phyloP scores from a whole-genome alignment of 805 yeast species.

The Kodamaea sagamina region DNA sequence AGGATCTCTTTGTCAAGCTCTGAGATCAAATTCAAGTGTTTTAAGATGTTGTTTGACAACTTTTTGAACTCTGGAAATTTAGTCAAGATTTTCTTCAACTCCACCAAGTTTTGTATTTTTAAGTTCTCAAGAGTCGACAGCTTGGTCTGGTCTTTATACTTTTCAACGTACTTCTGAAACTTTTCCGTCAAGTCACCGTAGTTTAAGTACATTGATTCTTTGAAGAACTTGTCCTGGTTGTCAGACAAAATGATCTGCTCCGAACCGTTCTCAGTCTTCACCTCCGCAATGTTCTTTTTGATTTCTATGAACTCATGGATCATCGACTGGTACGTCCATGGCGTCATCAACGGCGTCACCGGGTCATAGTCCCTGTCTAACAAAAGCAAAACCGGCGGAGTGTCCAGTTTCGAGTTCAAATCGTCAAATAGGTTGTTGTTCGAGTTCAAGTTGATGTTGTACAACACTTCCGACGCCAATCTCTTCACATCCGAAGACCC shows the following conservation, averaged over 20 bases:
- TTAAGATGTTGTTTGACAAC: conserved; percentile 82
- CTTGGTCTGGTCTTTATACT: conserved; percentile 79
- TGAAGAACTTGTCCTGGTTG: conserved; percentile 73
- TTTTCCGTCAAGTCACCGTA: conserved; percentile 94
- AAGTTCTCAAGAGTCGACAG: conserved; percentile 59
- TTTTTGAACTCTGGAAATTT: conserved; percentile 93
- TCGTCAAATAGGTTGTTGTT: conserved; percentile 67
- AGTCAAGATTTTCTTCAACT: conserved; percentile 87
- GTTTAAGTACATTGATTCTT: conserved; percentile 80
- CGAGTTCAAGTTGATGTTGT: conserved; percentile 55
- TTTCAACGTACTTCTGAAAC: conserved; percentile 80
- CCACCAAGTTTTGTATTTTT: conserved; percentile 68
- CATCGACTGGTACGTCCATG: conserved; percentile 99
- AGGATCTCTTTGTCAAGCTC: conserved; percentile 80
- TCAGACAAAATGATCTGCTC: conserved; percentile 51
- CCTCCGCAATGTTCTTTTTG: conserved; percentile 73
- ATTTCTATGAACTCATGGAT: conserved; percentile 90
- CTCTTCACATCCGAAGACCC: conserved; percentile 65
- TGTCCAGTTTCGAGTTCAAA: conserved; percentile 56
- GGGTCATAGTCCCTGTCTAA: conserved; percentile 90
- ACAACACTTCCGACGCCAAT: conserved; percentile 66
- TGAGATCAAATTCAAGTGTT: conserved; percentile 87
- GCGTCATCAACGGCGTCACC: conserved; percentile 84
- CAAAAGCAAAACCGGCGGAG: conserved; percentile 71
- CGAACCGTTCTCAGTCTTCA: conserved; percentile 48